Base-by-base conservation (phyloP, 1,139 yeast species). In the Candida gigantensis region DNA sequence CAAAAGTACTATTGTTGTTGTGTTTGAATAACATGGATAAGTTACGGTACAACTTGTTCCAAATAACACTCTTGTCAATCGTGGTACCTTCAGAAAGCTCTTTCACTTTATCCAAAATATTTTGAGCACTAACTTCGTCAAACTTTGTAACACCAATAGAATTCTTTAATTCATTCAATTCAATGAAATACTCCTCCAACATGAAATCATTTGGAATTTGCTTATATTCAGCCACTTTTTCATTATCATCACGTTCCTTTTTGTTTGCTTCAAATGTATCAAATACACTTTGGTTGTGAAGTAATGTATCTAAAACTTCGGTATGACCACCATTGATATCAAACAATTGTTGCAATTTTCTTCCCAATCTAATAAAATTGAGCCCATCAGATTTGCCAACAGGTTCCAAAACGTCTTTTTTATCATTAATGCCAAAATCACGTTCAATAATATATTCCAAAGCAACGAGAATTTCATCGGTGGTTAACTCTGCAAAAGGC, bases 181-280 rank as follows among this genome's bases (percentile, higher is more conserved):
- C 74, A 13, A 46, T 45, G 13, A 50, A 38, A 40, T 52, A 70
- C 28, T 70, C 70, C 23, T 68, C 67, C 30, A 70, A 49, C 10
- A 42, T 38, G 45, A 68, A 61, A 36, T 58, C 60, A 29, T 65
- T 71, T 1, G 75, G 74, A 6, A 68, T 40, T 39, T 68, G 74
- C 17, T 39, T 55, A 38, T 68, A 68, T 19, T 35, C 39, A 8
- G n/a, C n/a, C 2, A 17, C 32, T 20, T 17, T 19, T 28, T 30
- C 36, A 23, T 24, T 27, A 23, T 23, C 25, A 6, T 8, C 25
- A 3, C 9, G 6, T 24, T 32, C 30, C 30, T 37, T 18, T 6
- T 18, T 18, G 7, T 17, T 25, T 31, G 29, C 25, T 32, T 42
- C 42, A 30, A 40, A 25, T 10, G 44, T 37, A 5, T 52, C 53